Evolutionary conservation across 1,284 basidiomycete genomes (phyloP).

Genomic region (Rhizoctonia solani): DNA sequence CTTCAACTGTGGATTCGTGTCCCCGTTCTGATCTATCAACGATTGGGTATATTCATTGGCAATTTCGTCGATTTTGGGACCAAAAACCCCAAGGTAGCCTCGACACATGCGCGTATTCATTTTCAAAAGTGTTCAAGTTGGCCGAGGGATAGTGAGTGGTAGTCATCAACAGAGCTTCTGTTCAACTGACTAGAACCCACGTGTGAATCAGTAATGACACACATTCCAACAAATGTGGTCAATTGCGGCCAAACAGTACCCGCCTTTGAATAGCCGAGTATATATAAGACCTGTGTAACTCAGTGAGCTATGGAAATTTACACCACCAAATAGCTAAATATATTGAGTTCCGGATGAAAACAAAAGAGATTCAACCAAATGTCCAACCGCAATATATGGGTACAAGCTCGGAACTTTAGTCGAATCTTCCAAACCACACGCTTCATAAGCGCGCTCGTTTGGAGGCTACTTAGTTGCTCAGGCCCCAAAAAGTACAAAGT

Average conservation of each 20-base stretch:
- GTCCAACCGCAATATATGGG: too few species aligned
- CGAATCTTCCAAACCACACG: too few species aligned
- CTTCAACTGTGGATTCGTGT: slow-evolving; percentile 4
- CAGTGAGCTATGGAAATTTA: too few species aligned
- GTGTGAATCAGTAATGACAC: not conserved
- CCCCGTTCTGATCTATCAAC: not conserved
- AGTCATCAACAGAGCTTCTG: not conserved
- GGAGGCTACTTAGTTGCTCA: too few species aligned
- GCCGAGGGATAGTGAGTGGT: not conserved
- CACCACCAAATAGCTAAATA: too few species aligned
- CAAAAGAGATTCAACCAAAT: too few species aligned
- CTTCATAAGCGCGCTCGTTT: too few species aligned
- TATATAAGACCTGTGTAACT: too few species aligned
- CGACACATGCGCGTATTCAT: slow-evolving; percentile 20
- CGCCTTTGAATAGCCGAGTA: too few species aligned
- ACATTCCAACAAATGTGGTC: slow-evolving; percentile 10
- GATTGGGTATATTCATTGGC: not conserved
- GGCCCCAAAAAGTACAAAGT: too few species aligned
- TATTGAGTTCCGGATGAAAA: too few species aligned
- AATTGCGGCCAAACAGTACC: slow-evolving; percentile 6
- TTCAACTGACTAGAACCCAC: slow-evolving; percentile 18
- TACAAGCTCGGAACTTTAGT: too few species aligned
- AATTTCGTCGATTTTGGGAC: slow-evolving; percentile 10
- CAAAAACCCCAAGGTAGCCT: slow-evolving; percentile 28
- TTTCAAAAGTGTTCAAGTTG: not conserved